A percentile compares a stretch with the other conserved stretches of the same genome.
Evolutionary conservation across 1,284 basidiomycete species (phyloP).

Genomic region (Puccinia horiana): DNA sequence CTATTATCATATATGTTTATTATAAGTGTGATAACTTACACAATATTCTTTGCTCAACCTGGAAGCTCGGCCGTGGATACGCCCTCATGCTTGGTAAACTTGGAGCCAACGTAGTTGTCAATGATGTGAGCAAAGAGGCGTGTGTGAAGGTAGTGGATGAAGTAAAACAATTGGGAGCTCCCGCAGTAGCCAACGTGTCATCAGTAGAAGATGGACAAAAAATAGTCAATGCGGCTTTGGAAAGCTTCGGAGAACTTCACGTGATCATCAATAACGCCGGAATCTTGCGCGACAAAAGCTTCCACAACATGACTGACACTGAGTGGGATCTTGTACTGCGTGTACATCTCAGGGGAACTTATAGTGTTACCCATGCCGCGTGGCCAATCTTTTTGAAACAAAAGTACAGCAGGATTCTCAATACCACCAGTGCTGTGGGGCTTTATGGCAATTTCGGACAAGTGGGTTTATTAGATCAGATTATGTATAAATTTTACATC

Average conservation of each 20-base stretch:
- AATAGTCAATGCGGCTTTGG: constrained; percentile 82
- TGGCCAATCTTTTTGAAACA: constrained; percentile 98
- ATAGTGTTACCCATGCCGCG: constrained; percentile 75
- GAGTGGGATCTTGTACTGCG: constrained; percentile 93
- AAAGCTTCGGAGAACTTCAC: constrained; percentile 86
- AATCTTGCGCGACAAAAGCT: constrained; percentile 82
- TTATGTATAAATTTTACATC: constrained; percentile 51
- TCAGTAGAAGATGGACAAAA: constrained; percentile 87
- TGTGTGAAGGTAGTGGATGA: constrained; percentile 84
- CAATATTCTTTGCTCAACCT: constrained; percentile 52
- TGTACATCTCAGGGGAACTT: constrained; percentile 73
- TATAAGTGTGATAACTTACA: neutral
- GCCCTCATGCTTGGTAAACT: constrained; percentile 85
- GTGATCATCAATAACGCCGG: constrained; percentile 82
- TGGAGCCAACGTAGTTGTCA: constrained; percentile 94
- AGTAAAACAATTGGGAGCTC: constrained; percentile 83
- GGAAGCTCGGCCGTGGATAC: constrained; percentile 78
- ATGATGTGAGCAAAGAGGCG: constrained; percentile 85
- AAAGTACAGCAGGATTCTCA: constrained; percentile 93
- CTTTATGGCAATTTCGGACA: constrained; percentile 93
- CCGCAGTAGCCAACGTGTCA: constrained; percentile 78
- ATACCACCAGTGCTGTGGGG: constrained; percentile 88
- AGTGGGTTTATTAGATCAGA: constrained; percentile 64
- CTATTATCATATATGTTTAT: neutral
- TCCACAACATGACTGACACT: constrained; percentile 80